Base-by-base conservation (phyloP, 305 asterid species). In the Fraxinus xanthoxyloides region DNA sequence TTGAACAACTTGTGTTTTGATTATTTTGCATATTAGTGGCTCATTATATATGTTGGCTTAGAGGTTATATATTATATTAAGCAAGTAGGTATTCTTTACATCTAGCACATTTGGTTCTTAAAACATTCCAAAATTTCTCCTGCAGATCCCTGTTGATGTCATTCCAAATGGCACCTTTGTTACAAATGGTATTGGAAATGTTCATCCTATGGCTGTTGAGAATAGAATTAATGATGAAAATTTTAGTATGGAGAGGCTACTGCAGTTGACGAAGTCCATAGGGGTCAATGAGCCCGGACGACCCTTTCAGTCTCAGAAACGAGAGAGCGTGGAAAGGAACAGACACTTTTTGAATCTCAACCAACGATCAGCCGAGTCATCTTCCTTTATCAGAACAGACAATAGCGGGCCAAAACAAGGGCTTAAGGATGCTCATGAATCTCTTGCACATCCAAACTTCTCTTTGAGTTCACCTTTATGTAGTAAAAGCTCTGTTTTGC, bases 91-190 rank as follows among this genome's bases (percentile, higher is more conserved):
- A 56, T 43, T 77, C 30, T 83, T 70, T 36, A 17, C 23, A 17
- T 56, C 54, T 78, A 46, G 46, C 74, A 32, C 30, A 13, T 76
- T 61, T 65, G 51, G 30, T 73, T 72, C 77, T 79, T 32, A 69
- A 63, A 48, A 51, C 61, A 70, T 73, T 72, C 26, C 83, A 56
- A 75, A 48, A 51, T 17, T 59, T 43, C 82, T 83, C 84, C 17
- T 82, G 83, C 94, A 97, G 99, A 87, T 87, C 79, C 88, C 91
- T 70, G 76, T 82, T 81, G 89, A 85, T 84, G 87, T 81, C 34
- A 78, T 82, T 79, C 85, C 88, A 17, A 91, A 84, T 69, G 93
- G 86, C 82, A 75, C 88, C 63, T 82, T 82, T 76, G 43, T 86
- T 75, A 54, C 85, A 21, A 89, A 85, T 78, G 83, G 82, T 76